Base-by-base conservation (phyloP, 225 moss, liverwort and hornwort genomes). In the Straminergon stramineum region DNA sequence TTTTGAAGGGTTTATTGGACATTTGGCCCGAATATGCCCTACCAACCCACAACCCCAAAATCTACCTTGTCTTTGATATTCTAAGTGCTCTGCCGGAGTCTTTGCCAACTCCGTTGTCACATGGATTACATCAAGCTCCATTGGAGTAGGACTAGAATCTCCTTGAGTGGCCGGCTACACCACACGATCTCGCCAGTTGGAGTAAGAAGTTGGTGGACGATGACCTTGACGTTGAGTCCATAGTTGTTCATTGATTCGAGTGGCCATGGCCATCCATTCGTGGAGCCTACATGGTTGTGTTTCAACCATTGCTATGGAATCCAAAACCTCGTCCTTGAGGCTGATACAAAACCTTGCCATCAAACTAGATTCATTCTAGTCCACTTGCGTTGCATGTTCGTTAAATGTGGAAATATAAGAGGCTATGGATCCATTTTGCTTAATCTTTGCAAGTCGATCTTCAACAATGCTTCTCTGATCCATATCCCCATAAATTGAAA, bases 21-120 rank as follows among this genome's bases (percentile, higher is more conserved):
- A 71, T 9, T 27, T 71, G 2, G 41, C 8, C 3, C 15, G 0
- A 0, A 71, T 4, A 41, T 71, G 41, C 2, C 17, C 41, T 1
- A 41, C 7, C 0, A 1, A 3, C 0, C 24, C 8, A 27, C 71
- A 71, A 15, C 27, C 41, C 27, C 71, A 71, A 71, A 15, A 71
- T 9, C 26, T 27, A 41, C 15, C 15, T 41, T 71, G 26, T 3
- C 15, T 0, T 15, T 41, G 71, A 0, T 71, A 71, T 1, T 71
- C 9, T 0, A 41, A 3, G 3, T 1, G 8, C 0, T 71, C 9
- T 0, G 3, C 41, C 0, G 15, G 5, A 1, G 4, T 24, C 2
- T 1, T n/a, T 5, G 71, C 71, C 2, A 71, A 0, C 3, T 1
- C 1, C 0, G 15, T 41, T 3, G 41, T 15, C 8, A 71, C 41